phyloP scores from a whole-genome alignment of 2,329 filamentous ascomycete species.

The Ramichloridium luteum region DNA sequence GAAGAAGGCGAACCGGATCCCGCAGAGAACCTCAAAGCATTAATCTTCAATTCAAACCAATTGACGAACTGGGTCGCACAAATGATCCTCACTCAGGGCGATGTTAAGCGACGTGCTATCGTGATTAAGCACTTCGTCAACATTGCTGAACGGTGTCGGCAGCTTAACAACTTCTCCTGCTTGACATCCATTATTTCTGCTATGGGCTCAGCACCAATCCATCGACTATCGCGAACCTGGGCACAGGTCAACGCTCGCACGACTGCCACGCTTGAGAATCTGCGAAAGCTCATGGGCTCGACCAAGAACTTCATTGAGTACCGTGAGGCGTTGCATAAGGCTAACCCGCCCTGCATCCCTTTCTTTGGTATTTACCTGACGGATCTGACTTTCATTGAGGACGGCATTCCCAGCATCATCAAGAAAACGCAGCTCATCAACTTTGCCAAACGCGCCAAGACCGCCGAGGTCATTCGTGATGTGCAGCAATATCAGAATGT shows the following conservation, averaged over 20 bases:
- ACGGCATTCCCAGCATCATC: conserved; percentile 90
- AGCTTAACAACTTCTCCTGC: conserved; percentile 92
- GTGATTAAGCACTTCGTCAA: conserved; percentile 98
- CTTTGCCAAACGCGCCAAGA: conserved; percentile 96
- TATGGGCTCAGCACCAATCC: conserved; percentile 84
- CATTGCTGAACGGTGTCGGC: conserved; percentile 92
- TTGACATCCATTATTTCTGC: conserved; percentile 96
- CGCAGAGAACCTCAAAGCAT: conserved; percentile 84
- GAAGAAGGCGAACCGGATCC: conserved; percentile 69
- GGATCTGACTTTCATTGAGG: conserved; percentile 95
- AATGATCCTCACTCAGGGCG: conserved; percentile 91
- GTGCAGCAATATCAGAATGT: conserved; percentile 99
- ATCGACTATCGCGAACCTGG: conserved; percentile 88
- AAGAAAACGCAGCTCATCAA: conserved; percentile 97
- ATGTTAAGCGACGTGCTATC: conserved; percentile 89
- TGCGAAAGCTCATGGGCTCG: conserved; percentile 91
- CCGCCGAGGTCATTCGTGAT: conserved; percentile 93
- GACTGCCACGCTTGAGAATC: conserved; percentile 66
- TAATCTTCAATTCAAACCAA: conserved; percentile 96
- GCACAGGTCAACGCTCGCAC: conserved; percentile 81
- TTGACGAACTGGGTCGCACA: conserved; percentile 99
- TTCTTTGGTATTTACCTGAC: conserved; percentile 99
- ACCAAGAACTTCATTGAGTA: conserved; percentile 98
- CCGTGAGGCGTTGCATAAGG: conserved; percentile 78
- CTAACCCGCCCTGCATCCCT: conserved; percentile 92